These are phyloP conservation scores for Amauroascus niger DNA, from an alignment of 2,329 filamentous ascomycete species.

Conservation along the genomic window DNA sequence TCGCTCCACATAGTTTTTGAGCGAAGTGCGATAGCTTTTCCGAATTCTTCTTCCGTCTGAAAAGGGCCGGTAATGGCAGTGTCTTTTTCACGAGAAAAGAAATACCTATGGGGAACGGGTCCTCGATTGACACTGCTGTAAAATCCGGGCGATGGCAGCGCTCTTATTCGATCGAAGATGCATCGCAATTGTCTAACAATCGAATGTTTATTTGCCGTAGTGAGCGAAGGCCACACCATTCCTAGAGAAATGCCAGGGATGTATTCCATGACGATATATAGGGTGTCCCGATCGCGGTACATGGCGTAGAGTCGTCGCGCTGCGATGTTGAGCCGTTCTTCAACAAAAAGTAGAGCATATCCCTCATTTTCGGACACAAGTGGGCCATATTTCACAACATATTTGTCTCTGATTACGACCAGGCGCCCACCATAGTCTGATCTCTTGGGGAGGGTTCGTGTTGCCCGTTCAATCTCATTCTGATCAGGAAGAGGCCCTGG, in stretches of 20 bases:
- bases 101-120: conserved; percentile 22
- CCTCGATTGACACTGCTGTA: conserved; percentile 22
- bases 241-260: conserved; percentile 7
- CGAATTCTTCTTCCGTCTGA: conserved; percentile 22
- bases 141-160: conserved; percentile 22
- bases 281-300: background rate
- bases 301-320: conserved; percentile 19
- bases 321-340: conserved; percentile 19
- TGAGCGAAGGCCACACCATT: conserved; percentile 16
- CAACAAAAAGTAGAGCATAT: conserved; percentile 27
- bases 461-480: conserved; percentile 19
- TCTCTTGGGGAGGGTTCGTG: conserved; percentile 7
- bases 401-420: conserved; percentile 19
- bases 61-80: conserved; percentile 23
- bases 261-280: conserved; percentile 12
- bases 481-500: conserved; percentile 20
- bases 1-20: conserved; percentile 14
- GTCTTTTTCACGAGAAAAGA: conserved; percentile 22
- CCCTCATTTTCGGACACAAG: conserved; percentile 21
- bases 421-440: conserved; percentile 17
- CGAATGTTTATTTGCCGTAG: conserved; percentile 16
- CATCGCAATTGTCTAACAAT: conserved; percentile 15
- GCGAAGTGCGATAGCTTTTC: conserved; percentile 22
- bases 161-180: conserved; percentile 19
- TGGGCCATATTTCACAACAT: conserved; percentile 23